Evolutionary conservation across 1,284 basidiomycete genomes (phyloP).

Genomic region (Phenoliferia sp.): DNA sequence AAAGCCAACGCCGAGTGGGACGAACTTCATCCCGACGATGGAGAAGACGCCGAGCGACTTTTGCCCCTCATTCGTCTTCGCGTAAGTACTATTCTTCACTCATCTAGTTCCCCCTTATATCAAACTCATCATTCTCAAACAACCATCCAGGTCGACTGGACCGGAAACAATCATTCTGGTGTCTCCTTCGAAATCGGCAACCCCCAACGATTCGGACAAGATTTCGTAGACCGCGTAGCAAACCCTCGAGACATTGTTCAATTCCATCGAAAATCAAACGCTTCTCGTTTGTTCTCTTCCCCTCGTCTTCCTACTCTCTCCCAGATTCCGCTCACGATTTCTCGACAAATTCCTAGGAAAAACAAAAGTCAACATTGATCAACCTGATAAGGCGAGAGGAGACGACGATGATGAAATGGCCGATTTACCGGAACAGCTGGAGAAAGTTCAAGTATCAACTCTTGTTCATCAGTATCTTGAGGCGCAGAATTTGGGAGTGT

Average conservation of each 20-base stretch:
- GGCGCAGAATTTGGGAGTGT: conserved; percentile 80
- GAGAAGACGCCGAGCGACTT: conserved; percentile 55
- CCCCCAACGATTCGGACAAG: conserved; percentile 92
- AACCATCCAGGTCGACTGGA: conserved; percentile 70
- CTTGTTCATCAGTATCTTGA: conserved; percentile 82
- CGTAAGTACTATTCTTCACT: conserved; percentile 47
- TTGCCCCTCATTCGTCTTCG: conserved; percentile 85
- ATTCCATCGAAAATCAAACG: conserved; percentile 55
- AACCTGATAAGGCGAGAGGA: conserved; percentile 26
- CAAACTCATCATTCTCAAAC: neutral
- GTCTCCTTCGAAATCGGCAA: conserved; percentile 83
- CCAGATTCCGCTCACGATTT: neutral
- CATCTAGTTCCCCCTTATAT: neutral
- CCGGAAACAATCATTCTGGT: conserved; percentile 21
- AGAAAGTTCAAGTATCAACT: conserved; percentile 47
- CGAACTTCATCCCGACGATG: conserved; percentile 57
- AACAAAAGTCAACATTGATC: conserved; percentile 36
- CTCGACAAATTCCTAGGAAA: conserved; percentile 23
- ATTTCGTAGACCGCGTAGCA: conserved; percentile 83
- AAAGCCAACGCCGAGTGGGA: conserved; percentile 73
- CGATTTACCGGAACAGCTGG: conserved; percentile 29
- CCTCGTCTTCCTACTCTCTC: neutral
- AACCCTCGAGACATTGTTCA: conserved; percentile 90
- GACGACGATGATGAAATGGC: conserved; percentile 7
- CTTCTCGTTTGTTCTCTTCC: neutral